phyloP scores from a whole-genome alignment of 148 eudicot species.

The Cornus controversa region DNA sequence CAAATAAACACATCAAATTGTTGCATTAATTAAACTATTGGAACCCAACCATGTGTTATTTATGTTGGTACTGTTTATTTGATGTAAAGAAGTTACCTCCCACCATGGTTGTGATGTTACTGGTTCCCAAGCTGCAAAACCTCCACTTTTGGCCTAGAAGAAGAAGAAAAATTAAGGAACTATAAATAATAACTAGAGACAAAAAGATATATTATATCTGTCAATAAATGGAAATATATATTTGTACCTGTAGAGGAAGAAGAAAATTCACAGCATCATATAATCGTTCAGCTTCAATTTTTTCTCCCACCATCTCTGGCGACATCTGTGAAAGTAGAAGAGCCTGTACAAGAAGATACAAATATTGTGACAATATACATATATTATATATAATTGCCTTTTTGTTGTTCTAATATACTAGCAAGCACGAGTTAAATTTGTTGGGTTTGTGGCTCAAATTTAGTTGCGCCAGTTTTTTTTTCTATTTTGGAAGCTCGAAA shows the following conservation, averaged over 20 bases:
- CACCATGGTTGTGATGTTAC: neutral
- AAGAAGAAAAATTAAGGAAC: too few species aligned
- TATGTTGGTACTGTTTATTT: too few species aligned
- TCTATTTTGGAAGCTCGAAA: too few species aligned
- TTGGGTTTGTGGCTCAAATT: too few species aligned
- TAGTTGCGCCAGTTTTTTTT: too few species aligned
- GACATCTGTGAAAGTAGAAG: constrained; percentile 10
- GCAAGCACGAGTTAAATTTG: too few species aligned
- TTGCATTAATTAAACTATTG: neutral
- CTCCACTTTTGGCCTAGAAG: neutral
- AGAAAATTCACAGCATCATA: constrained; percentile 10
- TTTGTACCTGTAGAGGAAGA: neutral
- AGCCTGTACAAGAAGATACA: neutral
- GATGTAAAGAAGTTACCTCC: neutral
- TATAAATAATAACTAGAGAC: neutral
- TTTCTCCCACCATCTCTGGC: neutral
- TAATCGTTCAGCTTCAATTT: neutral
- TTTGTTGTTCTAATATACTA: too few species aligned
- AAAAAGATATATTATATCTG: too few species aligned
- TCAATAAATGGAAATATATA: too few species aligned
- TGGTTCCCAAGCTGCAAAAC: constrained; percentile 7
- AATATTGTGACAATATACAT: neutral
- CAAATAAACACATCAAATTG: too few species aligned
- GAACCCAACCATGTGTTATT: too few species aligned
- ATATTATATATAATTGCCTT: too few species aligned